A percentile compares a stretch with the other conserved stretches of the same genome.
phyloP scores from a whole-genome alignment of 441 rosid genomes.

The Macaranga tanarius region DNA sequence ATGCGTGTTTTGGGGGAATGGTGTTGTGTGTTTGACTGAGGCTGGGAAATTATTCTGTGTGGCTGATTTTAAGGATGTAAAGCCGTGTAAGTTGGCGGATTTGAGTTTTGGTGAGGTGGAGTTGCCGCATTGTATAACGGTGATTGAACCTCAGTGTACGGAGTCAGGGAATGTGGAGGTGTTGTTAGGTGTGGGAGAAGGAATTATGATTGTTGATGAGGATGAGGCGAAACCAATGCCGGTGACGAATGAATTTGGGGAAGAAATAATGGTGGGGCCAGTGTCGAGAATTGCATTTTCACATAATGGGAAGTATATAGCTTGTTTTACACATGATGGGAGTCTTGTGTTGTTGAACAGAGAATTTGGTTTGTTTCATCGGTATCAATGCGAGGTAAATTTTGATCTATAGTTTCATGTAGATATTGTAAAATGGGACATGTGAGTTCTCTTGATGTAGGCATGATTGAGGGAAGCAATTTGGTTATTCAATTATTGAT shows the following conservation, averaged over 20 bases:
- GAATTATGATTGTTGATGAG: slow-evolving; percentile 72
- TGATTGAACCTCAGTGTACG: slow-evolving; percentile 88
- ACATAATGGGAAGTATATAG: slow-evolving; percentile 71
- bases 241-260: slow-evolving; percentile 18
- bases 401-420: no score
- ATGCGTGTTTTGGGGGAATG: slow-evolving; percentile 89
- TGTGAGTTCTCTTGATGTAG: no score
- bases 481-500: no score
- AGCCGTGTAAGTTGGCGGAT: slow-evolving; percentile 62
- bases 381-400: slow-evolving; percentile 74
- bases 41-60: slow-evolving; percentile 63
- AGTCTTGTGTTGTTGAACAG: slow-evolving; percentile 68
- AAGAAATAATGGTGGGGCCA: slow-evolving; percentile 50
- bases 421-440: no score
- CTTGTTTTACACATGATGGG: slow-evolving; percentile 92
- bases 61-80: slow-evolving; percentile 70
- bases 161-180: slow-evolving; percentile 88
- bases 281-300: slow-evolving; percentile 86
- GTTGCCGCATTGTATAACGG: slow-evolving; percentile 65
- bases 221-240: slow-evolving; percentile 70
- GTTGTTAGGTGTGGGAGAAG: slow-evolving; percentile 58
- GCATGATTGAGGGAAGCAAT: no score
- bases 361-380: slow-evolving; percentile 48
- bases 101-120: slow-evolving; percentile 60
- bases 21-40: slow-evolving; percentile 88